These are phyloP conservation scores for Wickerhamiella pararugosa DNA, from an alignment of 1,139 yeast genomes.

Conservation along the genomic window DNA sequence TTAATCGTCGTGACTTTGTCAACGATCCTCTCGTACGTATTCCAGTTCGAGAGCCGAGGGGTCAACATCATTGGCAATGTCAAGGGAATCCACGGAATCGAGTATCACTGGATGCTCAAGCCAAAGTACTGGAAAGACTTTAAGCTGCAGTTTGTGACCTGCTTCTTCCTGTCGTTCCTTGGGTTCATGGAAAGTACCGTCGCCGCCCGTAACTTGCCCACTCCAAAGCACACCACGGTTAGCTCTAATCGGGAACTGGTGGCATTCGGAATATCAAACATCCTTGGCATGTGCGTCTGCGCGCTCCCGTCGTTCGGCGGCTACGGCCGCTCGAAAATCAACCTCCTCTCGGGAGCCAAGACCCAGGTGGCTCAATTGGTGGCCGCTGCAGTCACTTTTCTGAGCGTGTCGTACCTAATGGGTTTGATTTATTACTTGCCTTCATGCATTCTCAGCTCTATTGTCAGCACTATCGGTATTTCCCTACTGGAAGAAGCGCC, in stretches of 20 bases:
- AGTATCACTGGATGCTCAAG: conserved; percentile 36
- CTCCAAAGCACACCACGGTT: conserved; percentile 21
- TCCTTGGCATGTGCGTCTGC: conserved; percentile 54
- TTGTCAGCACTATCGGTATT: conserved; percentile 67
- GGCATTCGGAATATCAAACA: conserved; percentile 68
- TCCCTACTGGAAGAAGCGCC: conserved; percentile 81
- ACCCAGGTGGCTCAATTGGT: conserved; percentile 74
- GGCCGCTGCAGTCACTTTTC: conserved; percentile 58
- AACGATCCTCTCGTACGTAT: conserved; percentile 40
- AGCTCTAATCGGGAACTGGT: conserved; percentile 42
- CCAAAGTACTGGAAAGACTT: conserved; percentile 23
- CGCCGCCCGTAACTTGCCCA: conserved; percentile 49
- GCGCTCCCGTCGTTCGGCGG: conserved; percentile 94
- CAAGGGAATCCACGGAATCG: conserved; percentile 29
- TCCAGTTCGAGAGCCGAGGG: conserved; percentile 43
- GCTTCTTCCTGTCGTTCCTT: conserved; percentile 62
- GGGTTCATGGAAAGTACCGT: conserved; percentile 93
- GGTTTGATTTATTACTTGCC: conserved; percentile 63
- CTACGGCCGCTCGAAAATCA: conserved; percentile 82
- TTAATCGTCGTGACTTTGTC: conserved; percentile 52
- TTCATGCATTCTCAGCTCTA: conserved; percentile 63
- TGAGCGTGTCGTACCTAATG: conserved; percentile 48
- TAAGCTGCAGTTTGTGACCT: conserved; percentile 26
- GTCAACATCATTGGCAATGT: conserved; percentile 60
- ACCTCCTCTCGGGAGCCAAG: conserved; percentile 72